Evolutionary conservation across 2,329 filamentous ascomycete genomes (phyloP), one percentile per base, ranked within the genome.

Genomic region (Xylariaceae sp.): DNA sequence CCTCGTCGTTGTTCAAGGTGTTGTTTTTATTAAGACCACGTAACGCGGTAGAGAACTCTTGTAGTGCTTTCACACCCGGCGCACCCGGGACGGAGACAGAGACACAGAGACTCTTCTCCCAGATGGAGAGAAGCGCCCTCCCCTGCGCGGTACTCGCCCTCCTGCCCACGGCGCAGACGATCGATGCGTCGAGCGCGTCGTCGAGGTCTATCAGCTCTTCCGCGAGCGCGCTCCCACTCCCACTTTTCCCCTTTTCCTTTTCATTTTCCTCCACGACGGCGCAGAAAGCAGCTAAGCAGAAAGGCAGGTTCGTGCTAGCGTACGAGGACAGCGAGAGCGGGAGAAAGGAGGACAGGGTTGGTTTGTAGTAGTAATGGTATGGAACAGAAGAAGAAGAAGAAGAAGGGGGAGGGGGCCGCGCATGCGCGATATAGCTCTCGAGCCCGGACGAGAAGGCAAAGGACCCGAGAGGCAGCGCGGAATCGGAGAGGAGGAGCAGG

Each of bases 401-500:
- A 16, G 48, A 23, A 17, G 46, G 38, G 40, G 24, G 27, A 32
- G 43, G 14, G 17, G 38, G 53, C 42, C 62, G 66, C 50, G 70
- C 69, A 66, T 92, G 86, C 3, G 83, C 81, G 13, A 89, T 77
- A 60, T 83, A 90, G 28, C 85, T 90, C 65, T 92, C 86, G 12
- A 92, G 74, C 3, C 85, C 85, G 51, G 78, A 84, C 67, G 81
- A 86, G 67, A 90, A 92, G 54, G 86, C 86, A 64, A 92, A 92
- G n/a, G 85, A 87, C 41, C 86, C 86, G 0, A 92, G 71, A 1
- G 86, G 86, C 2, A 92, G 76, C 11, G 85, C 84, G 1, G 86
- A 89, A 67, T 92, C 86, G 33, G 86, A 78, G 34, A 90, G 78
- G 3, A 92, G 71, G 21, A 90, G 76, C 26, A 88, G 75, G 49